Conservation (phyloP, 306 rosid genomes). For the Inga oerstediana region DNA sequence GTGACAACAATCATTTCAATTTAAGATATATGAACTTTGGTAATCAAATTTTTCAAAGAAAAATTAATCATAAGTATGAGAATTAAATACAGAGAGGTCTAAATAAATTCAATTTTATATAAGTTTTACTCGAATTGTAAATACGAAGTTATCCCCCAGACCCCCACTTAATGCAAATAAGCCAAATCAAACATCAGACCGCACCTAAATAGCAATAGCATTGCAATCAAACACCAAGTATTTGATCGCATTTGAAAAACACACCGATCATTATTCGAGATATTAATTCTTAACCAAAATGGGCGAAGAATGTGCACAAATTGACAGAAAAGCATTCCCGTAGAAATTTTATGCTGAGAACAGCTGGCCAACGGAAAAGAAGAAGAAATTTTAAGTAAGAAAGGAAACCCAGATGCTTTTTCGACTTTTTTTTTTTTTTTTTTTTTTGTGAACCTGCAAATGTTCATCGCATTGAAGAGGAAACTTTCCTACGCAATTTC, state of each 20-base stretch:
- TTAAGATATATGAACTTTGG: not conserved
- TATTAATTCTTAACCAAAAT: constrained; percentile 10
- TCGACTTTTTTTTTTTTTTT: not conserved
- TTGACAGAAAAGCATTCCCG: too few relatives aligned
- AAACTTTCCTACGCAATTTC: not conserved
- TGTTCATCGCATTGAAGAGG: not conserved
- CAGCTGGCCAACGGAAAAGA: too few relatives aligned
- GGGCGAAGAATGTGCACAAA: not conserved
- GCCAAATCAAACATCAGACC: constrained; percentile 1
- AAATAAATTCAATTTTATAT: not conserved
- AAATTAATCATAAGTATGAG: not conserved
- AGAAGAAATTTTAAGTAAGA: not conserved
- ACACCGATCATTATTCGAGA: not conserved
- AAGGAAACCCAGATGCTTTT: constrained; percentile 8
- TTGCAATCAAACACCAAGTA: constrained; percentile 24
- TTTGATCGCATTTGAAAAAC: not conserved
- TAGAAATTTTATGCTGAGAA: too few relatives aligned
- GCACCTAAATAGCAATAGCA: not conserved
- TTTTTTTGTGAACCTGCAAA: not conserved
- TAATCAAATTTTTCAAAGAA: not conserved
- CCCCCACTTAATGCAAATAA: not conserved
- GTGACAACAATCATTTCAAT: not conserved
- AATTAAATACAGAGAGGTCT: not conserved
- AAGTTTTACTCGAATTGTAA: too few relatives aligned
- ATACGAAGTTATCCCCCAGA: too few relatives aligned